These are phyloP conservation scores for Erodium moschatum DNA, from an alignment of 441 rosid genomes.

Conservation along the genomic window DNA sequence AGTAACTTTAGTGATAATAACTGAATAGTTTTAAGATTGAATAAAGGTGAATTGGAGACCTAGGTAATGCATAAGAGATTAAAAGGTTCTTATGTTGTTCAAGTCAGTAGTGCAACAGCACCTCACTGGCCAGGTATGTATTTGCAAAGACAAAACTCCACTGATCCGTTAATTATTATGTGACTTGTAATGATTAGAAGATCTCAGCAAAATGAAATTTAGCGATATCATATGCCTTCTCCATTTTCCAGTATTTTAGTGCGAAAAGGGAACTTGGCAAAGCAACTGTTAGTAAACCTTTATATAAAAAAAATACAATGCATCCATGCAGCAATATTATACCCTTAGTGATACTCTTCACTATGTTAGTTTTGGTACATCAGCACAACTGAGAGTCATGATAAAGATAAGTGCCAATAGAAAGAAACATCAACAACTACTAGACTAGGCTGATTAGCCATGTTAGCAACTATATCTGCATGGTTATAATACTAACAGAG, in stretches of 20 bases:
- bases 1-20: not conserved
- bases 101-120: not conserved
- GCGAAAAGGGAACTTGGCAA: not conserved
- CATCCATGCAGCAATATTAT: not conserved
- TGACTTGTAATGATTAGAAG: not conserved
- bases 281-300: not conserved
- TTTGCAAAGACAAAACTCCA: not conserved
- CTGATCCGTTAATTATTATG: too few relatives aligned
- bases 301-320: not conserved
- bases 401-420: not conserved
- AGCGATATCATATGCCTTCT: not conserved
- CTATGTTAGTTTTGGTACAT: not conserved
- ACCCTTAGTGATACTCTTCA: not conserved
- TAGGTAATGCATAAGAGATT: not conserved
- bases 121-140: constrained; percentile 2
- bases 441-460: not conserved
- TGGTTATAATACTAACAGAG: not conserved
- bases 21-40: not conserved
- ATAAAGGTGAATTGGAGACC: not conserved
- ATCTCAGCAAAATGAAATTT: not conserved
- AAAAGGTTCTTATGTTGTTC: not conserved
- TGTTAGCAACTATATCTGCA: constrained; percentile 3
- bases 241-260: not conserved
- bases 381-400: not conserved
- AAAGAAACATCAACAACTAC: not conserved